Conservation (phyloP, 2,329 filamentous ascomycete species). For the Apiospora aurea region DNA sequence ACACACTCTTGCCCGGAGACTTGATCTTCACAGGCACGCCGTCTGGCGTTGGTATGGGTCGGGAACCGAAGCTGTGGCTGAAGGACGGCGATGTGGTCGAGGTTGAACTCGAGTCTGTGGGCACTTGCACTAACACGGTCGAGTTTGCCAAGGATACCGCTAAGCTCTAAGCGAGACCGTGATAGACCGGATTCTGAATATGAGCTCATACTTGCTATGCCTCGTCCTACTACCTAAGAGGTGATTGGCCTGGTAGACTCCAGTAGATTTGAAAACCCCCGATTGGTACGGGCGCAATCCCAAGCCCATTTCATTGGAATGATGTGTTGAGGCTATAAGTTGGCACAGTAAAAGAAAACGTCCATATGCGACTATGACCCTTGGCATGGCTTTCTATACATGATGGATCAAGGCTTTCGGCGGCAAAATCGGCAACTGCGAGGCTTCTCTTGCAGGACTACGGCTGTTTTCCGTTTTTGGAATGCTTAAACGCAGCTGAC, state of each 20-base stretch:
- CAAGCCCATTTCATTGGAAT: neutral
- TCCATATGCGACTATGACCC: neutral
- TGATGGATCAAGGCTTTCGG: neutral
- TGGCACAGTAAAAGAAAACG: neutral
- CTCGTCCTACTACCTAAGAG: neutral
- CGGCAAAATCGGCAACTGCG: neutral
- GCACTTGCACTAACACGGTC: slow-evolving; percentile 62
- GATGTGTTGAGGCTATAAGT: neutral
- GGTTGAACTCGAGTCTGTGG: slow-evolving; percentile 71
- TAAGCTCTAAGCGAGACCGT: slow-evolving; percentile 39
- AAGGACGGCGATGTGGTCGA: slow-evolving; percentile 75
- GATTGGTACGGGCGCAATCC: neutral
- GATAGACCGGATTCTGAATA: neutral
- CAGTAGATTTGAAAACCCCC: neutral
- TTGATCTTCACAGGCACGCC: slow-evolving; percentile 74
- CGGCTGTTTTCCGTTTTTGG: slow-evolving; percentile 16
- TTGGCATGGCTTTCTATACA: neutral
- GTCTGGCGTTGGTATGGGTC: slow-evolving; percentile 74
- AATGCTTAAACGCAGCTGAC: neutral
- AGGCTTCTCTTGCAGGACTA: neutral
- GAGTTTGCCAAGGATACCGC: slow-evolving; percentile 49
- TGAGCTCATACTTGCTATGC: neutral
- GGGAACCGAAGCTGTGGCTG: slow-evolving; percentile 71
- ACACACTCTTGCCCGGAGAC: slow-evolving; percentile 69
- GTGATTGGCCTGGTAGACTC: neutral